Evolutionary conservation across 805 yeast genomes (phyloP).

Genomic region (Teunomyces panamensis): DNA sequence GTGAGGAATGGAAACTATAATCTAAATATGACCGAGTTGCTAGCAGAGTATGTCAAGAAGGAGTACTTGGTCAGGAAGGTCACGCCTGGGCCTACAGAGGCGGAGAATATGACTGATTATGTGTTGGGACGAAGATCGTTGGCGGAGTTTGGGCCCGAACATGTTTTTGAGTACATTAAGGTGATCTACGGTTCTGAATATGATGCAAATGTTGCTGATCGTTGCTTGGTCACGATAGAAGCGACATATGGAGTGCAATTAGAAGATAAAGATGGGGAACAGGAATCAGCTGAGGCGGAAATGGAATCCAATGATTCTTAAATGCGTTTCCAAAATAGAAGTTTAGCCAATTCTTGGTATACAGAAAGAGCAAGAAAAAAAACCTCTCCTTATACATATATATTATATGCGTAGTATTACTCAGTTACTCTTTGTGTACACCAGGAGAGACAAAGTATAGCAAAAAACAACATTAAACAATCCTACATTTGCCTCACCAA

Average conservation of each 20-base stretch:
- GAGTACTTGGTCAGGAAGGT: conserved; percentile 26
- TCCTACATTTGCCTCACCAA: neutral
- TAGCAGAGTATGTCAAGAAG: conserved; percentile 25
- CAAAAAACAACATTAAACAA: too few relatives aligned
- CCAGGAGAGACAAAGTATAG: too few relatives aligned
- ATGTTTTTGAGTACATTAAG: conserved; percentile 24
- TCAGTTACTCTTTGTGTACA: too few relatives aligned
- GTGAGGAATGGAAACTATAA: conserved; percentile 9
- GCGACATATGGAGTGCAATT: conserved; percentile 19
- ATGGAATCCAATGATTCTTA: neutral
- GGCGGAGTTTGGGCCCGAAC: conserved; percentile 29
- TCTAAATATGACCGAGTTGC: conserved; percentile 17
- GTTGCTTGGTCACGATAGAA: conserved; percentile 21
- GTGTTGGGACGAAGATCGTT: conserved; percentile 31
- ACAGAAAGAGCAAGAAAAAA: too few relatives aligned
- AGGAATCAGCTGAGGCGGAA: neutral
- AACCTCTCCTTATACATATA: too few relatives aligned
- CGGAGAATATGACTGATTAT: conserved; percentile 20
- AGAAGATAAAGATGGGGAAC: conserved; percentile 8
- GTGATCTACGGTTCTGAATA: conserved; percentile 23
- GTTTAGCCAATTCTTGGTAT: too few relatives aligned
- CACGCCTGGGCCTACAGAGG: conserved; percentile 8
- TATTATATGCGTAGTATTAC: too few relatives aligned
- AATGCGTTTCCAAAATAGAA: neutral
- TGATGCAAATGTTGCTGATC: conserved; percentile 16